Conservation (phyloP, 495 filamentous ascomycete genomes). For the Lophiostoma macrostomum region DNA sequence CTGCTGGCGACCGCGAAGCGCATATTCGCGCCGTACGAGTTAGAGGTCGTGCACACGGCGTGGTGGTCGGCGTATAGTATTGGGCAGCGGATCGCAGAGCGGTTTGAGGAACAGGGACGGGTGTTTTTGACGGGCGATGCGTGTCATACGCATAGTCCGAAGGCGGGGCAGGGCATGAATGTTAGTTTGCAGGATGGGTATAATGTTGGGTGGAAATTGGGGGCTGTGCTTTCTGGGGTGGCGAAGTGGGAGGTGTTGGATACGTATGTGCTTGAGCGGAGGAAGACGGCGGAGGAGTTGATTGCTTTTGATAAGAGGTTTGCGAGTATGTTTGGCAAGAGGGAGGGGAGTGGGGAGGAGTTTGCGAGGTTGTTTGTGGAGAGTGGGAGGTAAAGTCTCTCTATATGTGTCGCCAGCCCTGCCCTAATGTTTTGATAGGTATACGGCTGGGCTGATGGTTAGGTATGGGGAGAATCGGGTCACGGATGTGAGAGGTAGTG, state of each 20-base stretch:
- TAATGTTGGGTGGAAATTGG: slow-evolving; percentile 82
- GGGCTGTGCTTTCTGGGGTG: slow-evolving; percentile 57
- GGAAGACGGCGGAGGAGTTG: slow-evolving; percentile 64
- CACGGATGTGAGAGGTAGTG: slow-evolving; percentile 15
- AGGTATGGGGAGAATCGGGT: slow-evolving; percentile 45
- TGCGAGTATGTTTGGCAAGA: slow-evolving; percentile 56
- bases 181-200: slow-evolving; percentile 42
- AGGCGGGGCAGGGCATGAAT: slow-evolving; percentile 56
- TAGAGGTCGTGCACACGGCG: slow-evolving; percentile 51
- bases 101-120: slow-evolving; percentile 52
- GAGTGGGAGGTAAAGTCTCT: too few relatives aligned
- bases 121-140: slow-evolving; percentile 60
- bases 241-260: slow-evolving; percentile 56
- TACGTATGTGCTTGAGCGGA: slow-evolving; percentile 68
- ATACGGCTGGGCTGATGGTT: slow-evolving; percentile 62
- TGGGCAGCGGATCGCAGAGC: slow-evolving; percentile 56
- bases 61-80: slow-evolving; percentile 64
- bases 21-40: slow-evolving; percentile 56
- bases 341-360: slow-evolving; percentile 11
- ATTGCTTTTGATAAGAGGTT: slow-evolving; percentile 73
- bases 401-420: too few relatives aligned
- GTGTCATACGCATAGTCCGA: slow-evolving; percentile 61
- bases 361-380: slow-evolving; percentile 61
- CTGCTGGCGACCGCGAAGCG: slow-evolving; percentile 56
- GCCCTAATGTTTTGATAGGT: too few relatives aligned